A percentile compares a stretch with the other conserved stretches of the same genome.
Evolutionary conservation across 257 asterid species (phyloP).

Genomic region (Solanum dulcamara): DNA sequence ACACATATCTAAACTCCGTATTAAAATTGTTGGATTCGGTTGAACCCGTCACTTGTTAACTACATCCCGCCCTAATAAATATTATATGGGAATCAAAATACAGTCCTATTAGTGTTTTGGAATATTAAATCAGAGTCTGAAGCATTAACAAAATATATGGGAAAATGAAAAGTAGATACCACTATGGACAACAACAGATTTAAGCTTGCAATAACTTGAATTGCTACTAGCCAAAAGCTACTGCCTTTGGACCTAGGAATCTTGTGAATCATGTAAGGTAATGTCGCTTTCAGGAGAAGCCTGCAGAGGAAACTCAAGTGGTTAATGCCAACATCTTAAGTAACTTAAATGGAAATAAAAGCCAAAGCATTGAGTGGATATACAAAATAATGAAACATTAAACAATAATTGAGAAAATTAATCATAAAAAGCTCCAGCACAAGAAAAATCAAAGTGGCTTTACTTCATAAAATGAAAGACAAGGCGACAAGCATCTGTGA

Average conservation of each 20-base stretch:
- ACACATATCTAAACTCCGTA: background rate
- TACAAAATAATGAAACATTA: background rate
- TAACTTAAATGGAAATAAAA: background rate
- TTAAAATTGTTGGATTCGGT: background rate
- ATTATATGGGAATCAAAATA: background rate
- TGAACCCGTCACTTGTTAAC: background rate
- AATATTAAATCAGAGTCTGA: background rate
- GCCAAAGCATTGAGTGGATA: background rate
- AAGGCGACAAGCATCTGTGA: background rate
- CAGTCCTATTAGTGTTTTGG: background rate
- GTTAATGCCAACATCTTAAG: background rate
- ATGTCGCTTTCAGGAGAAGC: conserved; percentile 43
- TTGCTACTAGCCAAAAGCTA: conserved; percentile 64
- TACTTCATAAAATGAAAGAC: background rate
- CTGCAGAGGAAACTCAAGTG: conserved; percentile 22
- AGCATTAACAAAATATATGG: background rate
- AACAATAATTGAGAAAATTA: background rate
- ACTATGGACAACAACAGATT: conserved; percentile 59
- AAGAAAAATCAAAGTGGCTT: background rate
- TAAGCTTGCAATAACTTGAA: conserved; percentile 80
- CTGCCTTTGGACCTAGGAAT: conserved; percentile 66
- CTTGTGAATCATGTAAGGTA: conserved; percentile 55
- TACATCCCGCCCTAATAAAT: background rate
- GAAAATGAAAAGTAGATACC: conserved; percentile 24
- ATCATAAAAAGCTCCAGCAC: background rate